Percentiles rank a stretch among this genome's conserved stretches.
These are phyloP conservation scores for Fusarium chuoi DNA, from an alignment of 2,329 filamentous ascomycete genomes.

Conservation along the genomic window DNA sequence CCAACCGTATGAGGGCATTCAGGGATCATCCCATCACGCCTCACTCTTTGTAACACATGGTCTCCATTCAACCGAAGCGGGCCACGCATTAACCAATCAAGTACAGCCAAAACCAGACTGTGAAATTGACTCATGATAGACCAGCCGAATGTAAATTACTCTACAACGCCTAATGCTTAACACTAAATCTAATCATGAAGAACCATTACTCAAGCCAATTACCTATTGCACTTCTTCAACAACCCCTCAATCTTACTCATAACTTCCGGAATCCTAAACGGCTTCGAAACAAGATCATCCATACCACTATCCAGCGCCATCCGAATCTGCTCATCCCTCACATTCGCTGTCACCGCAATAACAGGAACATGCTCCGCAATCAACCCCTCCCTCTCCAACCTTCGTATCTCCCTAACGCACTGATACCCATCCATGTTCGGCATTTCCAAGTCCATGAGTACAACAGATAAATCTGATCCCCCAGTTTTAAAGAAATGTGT, in stretches of 20 bases:
- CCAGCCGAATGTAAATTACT: not conserved
- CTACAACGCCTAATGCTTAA: not conserved
- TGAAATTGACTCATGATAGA: accelerated
- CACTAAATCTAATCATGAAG: too few relatives aligned
- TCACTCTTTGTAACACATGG: accelerated
- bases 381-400: slow-evolving; percentile 49
- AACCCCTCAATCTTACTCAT: slow-evolving; percentile 62
- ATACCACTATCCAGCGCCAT: slow-evolving; percentile 52
- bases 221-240: slow-evolving; percentile 4
- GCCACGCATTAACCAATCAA: not conserved
- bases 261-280: slow-evolving; percentile 63
- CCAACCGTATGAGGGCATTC: not conserved
- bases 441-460: slow-evolving; percentile 62
- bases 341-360: slow-evolving; percentile 60
- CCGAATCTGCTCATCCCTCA: slow-evolving; percentile 58
- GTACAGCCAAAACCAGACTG: accelerated
- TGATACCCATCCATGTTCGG: slow-evolving; percentile 60
- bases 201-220: not conserved
- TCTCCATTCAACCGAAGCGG: not conserved
- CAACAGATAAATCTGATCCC: slow-evolving; percentile 49
- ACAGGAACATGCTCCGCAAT: slow-evolving; percentile 53
- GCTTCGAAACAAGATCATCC: slow-evolving; percentile 68
- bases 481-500: slow-evolving; percentile 45
- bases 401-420: slow-evolving; percentile 53
- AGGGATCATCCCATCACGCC: not conserved